These are phyloP conservation scores for Populus hybrid DNA, from an alignment of 441 rosid genomes.

Conservation along the genomic window DNA sequence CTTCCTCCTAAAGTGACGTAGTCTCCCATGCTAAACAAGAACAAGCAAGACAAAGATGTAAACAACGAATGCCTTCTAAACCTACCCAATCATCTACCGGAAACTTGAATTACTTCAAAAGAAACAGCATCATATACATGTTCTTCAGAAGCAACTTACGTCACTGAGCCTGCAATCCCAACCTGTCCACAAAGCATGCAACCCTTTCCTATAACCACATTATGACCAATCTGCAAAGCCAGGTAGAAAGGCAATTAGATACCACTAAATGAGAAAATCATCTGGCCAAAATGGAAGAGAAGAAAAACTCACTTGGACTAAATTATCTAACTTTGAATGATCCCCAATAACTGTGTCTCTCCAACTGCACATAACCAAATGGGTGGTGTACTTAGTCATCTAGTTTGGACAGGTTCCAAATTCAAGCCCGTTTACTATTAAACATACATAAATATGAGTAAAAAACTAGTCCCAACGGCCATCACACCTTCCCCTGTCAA, in stretches of 20 bases:
- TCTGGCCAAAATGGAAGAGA: background rate
- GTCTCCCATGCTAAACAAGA: conserved; percentile 53
- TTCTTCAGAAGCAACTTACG: conserved; percentile 36
- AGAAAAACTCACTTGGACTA: conserved; percentile 56
- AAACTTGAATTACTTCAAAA: background rate
- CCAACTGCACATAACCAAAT: conserved; percentile 55
- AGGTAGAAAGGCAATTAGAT: conserved; percentile 11
- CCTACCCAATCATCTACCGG: background rate
- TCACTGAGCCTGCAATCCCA: conserved; percentile 78
- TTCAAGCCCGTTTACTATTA: background rate
- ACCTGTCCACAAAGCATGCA: conserved; percentile 87
- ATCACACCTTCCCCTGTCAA: conserved; percentile 78
- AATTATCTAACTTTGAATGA: conserved; percentile 70
- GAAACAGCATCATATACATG: background rate
- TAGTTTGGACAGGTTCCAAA: conserved; percentile 4
- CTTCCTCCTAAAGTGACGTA: conserved; percentile 64
- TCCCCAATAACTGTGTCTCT: conserved; percentile 70
- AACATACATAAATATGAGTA: background rate
- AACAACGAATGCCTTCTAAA: conserved; percentile 1
- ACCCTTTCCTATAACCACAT: conserved; percentile 59
- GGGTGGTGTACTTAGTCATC: conserved; percentile 14
- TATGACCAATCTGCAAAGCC: conserved; percentile 64
- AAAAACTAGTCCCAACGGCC: conserved; percentile 1
- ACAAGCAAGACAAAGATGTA: conserved; percentile 4
- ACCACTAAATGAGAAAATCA: background rate